Evolutionary conservation across 768 basidiomycete genomes (phyloP), one percentile per base, ranked within the genome.

Genomic region (Xerocomus potaroensis): DNA sequence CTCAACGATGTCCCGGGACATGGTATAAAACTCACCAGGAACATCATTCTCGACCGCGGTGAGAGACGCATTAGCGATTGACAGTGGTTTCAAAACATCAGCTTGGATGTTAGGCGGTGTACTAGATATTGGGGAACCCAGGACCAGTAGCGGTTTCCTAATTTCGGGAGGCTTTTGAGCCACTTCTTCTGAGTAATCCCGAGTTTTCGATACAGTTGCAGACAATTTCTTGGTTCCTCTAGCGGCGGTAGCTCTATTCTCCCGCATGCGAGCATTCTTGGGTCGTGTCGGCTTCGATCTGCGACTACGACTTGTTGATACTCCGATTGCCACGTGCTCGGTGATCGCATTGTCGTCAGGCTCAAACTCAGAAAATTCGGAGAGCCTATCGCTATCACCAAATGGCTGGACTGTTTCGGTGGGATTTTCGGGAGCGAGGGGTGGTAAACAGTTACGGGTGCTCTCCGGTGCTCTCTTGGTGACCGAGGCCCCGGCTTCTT

Each of bases 281-380:
- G 29, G 37, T 41, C 29, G 49, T 38, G 36, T 30, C 18, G 12
- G 21, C 30, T 43, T 34, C 27, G 7, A 16, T 40, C 26, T 34
- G 16, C 31, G 39, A 19, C 38, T 31, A 24, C 38, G 27, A 22
- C 40, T 16, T 36, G 23, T 4, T 32, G 50, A 38, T 36, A n/a
- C 15, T 33, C 19, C 8, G 1, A n/a, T 43, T 10, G n/a, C 30
- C 23, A 6, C 10, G 19, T 12, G 40, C 16, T 45, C 35, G 26
- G 26, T 31, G 19, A 34, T 4, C 7, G 9, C 9, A 22, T 31
- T 27, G 16, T 32, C 10, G 32, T 63, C 48, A 9, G 41, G 16
- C 43, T 59, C 59, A 37, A 63, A 55, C 31, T 68, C 61, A 15
- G 69, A 69, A 48, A 69, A 55, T 38, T 71, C 65, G 22, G 69